Conservation (phyloP, 768 basidiomycete genomes). For the Lactifluus pinguis region DNA sequence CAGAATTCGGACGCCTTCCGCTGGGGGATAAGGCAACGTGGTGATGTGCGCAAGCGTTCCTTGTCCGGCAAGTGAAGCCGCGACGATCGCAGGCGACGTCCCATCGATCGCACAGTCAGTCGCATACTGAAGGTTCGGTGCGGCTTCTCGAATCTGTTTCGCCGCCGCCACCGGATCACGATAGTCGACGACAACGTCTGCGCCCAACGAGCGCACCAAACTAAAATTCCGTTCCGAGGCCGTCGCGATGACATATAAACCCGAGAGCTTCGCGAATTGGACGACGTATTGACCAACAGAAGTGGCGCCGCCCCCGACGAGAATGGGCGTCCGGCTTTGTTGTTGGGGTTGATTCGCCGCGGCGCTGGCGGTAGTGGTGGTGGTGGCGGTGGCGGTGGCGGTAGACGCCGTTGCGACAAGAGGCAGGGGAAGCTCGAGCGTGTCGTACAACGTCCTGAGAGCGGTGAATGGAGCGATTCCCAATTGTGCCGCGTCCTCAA, state of each 20-base stretch:
- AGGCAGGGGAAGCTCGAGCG: neutral
- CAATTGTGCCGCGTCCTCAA: constrained; percentile 15
- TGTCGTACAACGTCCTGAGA: constrained; percentile 11
- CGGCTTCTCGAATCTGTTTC: constrained; percentile 9
- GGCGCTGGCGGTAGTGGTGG: no score
- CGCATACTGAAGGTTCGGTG: neutral
- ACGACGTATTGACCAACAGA: constrained; percentile 29
- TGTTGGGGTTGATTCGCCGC: no score
- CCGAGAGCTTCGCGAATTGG: constrained; percentile 26
- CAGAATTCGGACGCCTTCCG: neutral
- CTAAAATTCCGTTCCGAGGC: constrained; percentile 30
- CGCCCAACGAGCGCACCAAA: constrained; percentile 30
- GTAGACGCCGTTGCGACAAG: neutral
- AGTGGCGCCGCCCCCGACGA: constrained; percentile 27
- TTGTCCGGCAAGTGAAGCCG: neutral
- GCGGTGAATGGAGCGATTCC: constrained; percentile 16
- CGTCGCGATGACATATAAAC: constrained; percentile 28
- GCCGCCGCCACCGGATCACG: constrained; percentile 11
- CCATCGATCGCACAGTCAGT: neutral
- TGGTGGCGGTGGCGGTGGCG: neutral
- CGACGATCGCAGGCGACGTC: neutral
- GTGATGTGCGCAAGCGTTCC: neutral
- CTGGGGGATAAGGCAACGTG: neutral
- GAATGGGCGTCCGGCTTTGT: constrained; percentile 15
- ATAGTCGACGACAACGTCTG: constrained; percentile 28